A percentile compares a stretch with the other conserved stretches of the same genome.
Evolutionary conservation across 75 land plant genomes (phyloP).

Genomic region (Selaginella tamariscina): DNA sequence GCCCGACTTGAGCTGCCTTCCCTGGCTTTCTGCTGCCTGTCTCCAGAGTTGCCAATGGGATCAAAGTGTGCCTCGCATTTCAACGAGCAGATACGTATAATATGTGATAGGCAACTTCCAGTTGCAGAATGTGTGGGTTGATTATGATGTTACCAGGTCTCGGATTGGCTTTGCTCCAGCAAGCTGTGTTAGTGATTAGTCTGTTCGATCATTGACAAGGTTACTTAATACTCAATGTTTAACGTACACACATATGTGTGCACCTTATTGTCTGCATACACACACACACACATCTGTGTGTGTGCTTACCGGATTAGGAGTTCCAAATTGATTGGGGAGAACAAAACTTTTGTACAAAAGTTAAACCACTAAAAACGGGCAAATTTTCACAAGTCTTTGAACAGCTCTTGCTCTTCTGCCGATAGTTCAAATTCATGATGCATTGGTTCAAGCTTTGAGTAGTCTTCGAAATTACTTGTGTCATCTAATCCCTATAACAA

Average conservation of each 20-base stretch:
- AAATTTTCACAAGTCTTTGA: slow-evolving; percentile 20
- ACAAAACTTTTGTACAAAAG: too few species aligned
- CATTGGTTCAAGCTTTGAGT: slow-evolving; percentile 28
- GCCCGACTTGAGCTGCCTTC: neutral
- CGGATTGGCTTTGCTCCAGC: neutral
- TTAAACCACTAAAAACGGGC: too few species aligned
- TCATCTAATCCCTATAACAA: slow-evolving; percentile 23
- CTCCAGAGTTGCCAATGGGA: neutral
- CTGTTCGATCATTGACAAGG: too few species aligned
- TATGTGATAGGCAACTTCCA: neutral
- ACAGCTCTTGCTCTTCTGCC: slow-evolving; percentile 23
- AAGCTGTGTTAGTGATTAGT: neutral
- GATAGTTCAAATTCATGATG: slow-evolving; percentile 22
- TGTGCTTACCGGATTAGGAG: too few species aligned
- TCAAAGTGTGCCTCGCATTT: neutral
- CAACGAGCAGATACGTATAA: neutral
- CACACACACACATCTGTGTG: too few species aligned
- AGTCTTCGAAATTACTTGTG: slow-evolving; percentile 33
- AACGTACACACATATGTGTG: too few species aligned
- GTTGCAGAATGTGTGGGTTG: neutral
- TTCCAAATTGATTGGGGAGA: too few species aligned
- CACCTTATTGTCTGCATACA: too few species aligned
- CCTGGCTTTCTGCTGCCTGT: neutral
- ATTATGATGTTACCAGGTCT: neutral
- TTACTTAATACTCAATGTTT: too few species aligned